Evolutionary conservation across 2,329 filamentous ascomycete species (phyloP).

Genomic region (Aspergillus sp.): DNA sequence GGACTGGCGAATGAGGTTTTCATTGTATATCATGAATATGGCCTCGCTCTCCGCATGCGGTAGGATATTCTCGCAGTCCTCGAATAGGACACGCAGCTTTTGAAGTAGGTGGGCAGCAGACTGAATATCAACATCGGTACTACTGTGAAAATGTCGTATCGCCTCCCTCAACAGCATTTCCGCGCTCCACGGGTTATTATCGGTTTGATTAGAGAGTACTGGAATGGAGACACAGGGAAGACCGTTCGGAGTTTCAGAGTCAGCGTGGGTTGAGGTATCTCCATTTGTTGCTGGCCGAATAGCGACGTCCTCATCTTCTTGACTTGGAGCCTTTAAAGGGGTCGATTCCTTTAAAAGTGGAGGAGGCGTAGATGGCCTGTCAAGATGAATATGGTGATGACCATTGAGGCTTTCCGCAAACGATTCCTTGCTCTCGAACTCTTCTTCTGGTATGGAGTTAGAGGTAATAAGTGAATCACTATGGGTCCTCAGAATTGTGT

Average conservation of each 20-base stretch:
- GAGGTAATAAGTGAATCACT: conserved; percentile 14
- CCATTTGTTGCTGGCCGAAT: not conserved
- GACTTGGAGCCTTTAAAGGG: conserved; percentile 21
- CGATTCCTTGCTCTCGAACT: conserved; percentile 21
- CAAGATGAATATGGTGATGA: conserved; percentile 38
- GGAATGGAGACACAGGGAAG: conserved; percentile 30
- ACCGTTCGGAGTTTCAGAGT: conserved; percentile 18
- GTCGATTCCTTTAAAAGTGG: conserved; percentile 37
- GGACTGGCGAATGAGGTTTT: conserved; percentile 50
- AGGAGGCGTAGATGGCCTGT: conserved; percentile 43
- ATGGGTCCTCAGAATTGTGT: conserved; percentile 2
- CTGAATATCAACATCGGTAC: conserved; percentile 39
- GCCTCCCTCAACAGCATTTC: conserved; percentile 40
- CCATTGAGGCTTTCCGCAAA: conserved; percentile 27
- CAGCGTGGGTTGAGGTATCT: conserved; percentile 3
- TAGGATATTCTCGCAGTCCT: conserved; percentile 38
- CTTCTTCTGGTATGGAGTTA: conserved; percentile 16
- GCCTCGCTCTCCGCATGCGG: conserved; percentile 52
- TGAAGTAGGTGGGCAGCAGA: conserved; percentile 43
- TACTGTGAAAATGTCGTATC: conserved; percentile 41
- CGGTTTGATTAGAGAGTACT: conserved; percentile 28
- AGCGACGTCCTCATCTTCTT: conserved; percentile 8
- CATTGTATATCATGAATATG: conserved; percentile 58
- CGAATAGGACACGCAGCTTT: conserved; percentile 40
- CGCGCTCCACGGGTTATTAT: conserved; percentile 41